phyloP scores from a whole-genome alignment of 2,329 filamentous ascomycete species.

The Botrytis galanthina region DNA sequence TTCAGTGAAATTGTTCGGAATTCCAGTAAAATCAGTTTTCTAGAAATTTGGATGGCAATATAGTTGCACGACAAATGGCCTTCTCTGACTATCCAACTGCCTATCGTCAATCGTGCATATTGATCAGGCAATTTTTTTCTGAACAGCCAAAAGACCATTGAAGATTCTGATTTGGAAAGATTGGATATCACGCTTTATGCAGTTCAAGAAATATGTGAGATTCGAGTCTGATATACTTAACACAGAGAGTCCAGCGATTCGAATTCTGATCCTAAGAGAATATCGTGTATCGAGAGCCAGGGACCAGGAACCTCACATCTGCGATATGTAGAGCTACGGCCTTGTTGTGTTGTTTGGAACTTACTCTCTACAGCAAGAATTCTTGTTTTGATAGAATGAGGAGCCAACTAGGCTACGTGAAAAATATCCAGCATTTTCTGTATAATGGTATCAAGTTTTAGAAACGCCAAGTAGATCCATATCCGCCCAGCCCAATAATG shows the following conservation, averaged over 20 bases:
- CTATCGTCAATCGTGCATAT: background rate
- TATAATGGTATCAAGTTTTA: conserved; percentile 10
- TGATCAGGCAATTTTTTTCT: background rate
- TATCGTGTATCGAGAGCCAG: background rate
- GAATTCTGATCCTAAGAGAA: background rate
- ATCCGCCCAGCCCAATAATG: background rate
- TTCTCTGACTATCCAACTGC: background rate
- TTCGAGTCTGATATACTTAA: background rate
- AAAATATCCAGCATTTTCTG: background rate
- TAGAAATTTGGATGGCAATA: background rate
- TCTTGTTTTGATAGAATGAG: background rate
- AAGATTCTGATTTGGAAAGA: background rate
- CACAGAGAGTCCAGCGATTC: background rate
- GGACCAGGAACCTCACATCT: background rate
- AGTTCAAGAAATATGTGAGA: background rate
- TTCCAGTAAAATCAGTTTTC: background rate
- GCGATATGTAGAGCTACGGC: background rate
- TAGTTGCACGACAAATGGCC: background rate
- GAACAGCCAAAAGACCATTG: background rate
- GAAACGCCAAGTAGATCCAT: background rate
- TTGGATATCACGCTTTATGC: background rate
- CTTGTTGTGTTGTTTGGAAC: background rate
- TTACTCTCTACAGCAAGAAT: background rate
- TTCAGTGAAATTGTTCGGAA: background rate
- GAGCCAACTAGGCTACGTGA: background rate